phyloP scores from a whole-genome alignment of 768 basidiomycete species.

The Epithele typhae region DNA sequence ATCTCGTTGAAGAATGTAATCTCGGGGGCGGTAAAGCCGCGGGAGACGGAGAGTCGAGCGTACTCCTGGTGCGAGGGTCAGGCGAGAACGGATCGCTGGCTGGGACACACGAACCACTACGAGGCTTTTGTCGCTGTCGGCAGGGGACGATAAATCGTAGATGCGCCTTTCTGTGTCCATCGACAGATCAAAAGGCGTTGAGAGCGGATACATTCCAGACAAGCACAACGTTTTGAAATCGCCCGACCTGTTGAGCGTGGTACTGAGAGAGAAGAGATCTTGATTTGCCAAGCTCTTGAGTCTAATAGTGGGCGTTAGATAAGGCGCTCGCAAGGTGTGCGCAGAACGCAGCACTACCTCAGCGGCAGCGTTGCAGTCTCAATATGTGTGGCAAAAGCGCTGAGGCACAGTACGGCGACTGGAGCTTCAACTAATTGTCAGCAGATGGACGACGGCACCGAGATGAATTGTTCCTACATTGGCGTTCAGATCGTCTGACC shows the following conservation, averaged over 20 bases:
- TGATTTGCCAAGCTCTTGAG: constrained; percentile 28
- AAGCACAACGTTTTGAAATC: constrained; percentile 53
- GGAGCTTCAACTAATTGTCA: no score
- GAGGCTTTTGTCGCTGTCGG: background rate
- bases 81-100: constrained; percentile 5
- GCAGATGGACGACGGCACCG: no score
- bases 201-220: constrained; percentile 48
- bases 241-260: constrained; percentile 50
- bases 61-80: constrained; percentile 21
- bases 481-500: constrained; percentile 23
- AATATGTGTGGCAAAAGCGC: constrained; percentile 34
- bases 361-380: constrained; percentile 33
- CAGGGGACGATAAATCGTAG: constrained; percentile 15
- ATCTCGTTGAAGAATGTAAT: no score
- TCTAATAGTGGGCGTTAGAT: no score
- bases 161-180: constrained; percentile 7
- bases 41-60: constrained; percentile 49
- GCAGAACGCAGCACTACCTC: no score
- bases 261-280: constrained; percentile 40
- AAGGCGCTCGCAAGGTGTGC: no score
- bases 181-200: constrained; percentile 4
- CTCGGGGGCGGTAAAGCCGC: constrained; percentile 41
- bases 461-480: constrained; percentile 27
- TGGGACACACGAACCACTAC: background rate
- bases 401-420: constrained; percentile 27